A percentile compares a stretch with the other conserved stretches of the same genome.
These are phyloP conservation scores for Candida easanensis DNA, from an alignment of 805 yeast genomes.

Conservation along the genomic window DNA sequence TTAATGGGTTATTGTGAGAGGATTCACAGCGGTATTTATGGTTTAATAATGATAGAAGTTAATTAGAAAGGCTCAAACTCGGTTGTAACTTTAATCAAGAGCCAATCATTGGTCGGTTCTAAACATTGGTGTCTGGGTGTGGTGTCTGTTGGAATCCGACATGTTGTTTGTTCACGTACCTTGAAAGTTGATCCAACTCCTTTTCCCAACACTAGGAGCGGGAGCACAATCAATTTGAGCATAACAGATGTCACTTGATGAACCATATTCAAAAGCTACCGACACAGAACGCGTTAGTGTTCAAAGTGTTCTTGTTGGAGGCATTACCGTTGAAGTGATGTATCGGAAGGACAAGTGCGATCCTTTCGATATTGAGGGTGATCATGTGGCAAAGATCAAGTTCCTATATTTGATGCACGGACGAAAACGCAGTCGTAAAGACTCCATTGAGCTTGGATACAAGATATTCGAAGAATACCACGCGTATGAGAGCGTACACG, in stretches of 20 bases:
- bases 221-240: too few species aligned
- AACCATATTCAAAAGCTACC: background rate
- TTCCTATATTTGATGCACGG: slow-evolving; percentile 13
- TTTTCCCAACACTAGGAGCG: too few species aligned
- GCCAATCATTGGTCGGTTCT: too few species aligned
- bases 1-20: too few species aligned
- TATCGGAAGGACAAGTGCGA: slow-evolving; percentile 5
- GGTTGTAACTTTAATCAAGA: too few species aligned
- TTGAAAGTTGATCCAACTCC: too few species aligned
- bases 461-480: slow-evolving; percentile 8
- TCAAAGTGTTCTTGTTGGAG: slow-evolving; percentile 7
- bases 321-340: slow-evolving; percentile 8
- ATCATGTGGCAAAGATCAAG: background rate
- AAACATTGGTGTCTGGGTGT: background rate
- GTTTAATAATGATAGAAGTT: too few species aligned
- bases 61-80: too few species aligned
- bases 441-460: slow-evolving; percentile 2
- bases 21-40: too few species aligned
- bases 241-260: background rate
- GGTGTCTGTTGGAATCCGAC: background rate
- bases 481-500: background rate
- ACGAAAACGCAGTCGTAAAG: background rate
- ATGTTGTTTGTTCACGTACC: too few species aligned
- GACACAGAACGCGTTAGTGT: background rate
- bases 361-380: slow-evolving; percentile 3